These are phyloP conservation scores for Pyrenochaeta sp. DNA, from an alignment of 2,329 filamentous ascomycete species.

Conservation along the genomic window DNA sequence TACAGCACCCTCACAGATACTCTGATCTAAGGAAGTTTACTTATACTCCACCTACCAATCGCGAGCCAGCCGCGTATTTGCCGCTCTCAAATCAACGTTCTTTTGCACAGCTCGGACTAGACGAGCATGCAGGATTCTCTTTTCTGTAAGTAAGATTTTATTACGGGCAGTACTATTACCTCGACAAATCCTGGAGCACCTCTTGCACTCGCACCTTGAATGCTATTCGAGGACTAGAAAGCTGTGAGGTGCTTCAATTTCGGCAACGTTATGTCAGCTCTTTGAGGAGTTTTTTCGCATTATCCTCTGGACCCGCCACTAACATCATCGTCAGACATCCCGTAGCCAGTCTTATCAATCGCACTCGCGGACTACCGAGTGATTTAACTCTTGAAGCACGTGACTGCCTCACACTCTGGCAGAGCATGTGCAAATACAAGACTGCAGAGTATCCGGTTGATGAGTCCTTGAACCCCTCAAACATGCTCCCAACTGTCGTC, in stretches of 20 bases:
- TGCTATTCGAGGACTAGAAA: neutral
- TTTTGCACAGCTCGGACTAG: conserved; percentile 56
- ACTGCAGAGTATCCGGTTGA: conserved; percentile 61
- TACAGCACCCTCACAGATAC: conserved; percentile 74
- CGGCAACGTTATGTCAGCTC: too few relatives aligned
- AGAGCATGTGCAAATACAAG: conserved; percentile 67
- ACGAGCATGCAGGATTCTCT: conserved; percentile 59
- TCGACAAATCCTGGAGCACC: too few relatives aligned
- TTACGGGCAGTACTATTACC: too few relatives aligned
- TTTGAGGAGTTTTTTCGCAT: too few relatives aligned
- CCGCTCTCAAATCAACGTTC: conserved; percentile 53
- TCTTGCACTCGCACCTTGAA: too few relatives aligned
- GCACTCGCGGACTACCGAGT: conserved; percentile 68
- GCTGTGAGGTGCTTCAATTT: neutral
- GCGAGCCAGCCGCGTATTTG: conserved; percentile 53
- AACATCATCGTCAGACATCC: conserved; percentile 56
- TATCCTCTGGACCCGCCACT: conserved; percentile 51
- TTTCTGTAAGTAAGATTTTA: conserved; percentile 54
- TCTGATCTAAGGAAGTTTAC: conserved; percentile 81
- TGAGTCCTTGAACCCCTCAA: conserved; percentile 58
- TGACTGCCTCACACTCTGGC: conserved; percentile 74
- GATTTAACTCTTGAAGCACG: conserved; percentile 75
- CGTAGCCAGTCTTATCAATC: conserved; percentile 68
- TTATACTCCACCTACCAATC: conserved; percentile 58
- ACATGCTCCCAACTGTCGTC: conserved; percentile 62